phyloP scores from a whole-genome alignment of 2,329 filamentous ascomycete species.

The Aspergillus pseudoglaucus region DNA sequence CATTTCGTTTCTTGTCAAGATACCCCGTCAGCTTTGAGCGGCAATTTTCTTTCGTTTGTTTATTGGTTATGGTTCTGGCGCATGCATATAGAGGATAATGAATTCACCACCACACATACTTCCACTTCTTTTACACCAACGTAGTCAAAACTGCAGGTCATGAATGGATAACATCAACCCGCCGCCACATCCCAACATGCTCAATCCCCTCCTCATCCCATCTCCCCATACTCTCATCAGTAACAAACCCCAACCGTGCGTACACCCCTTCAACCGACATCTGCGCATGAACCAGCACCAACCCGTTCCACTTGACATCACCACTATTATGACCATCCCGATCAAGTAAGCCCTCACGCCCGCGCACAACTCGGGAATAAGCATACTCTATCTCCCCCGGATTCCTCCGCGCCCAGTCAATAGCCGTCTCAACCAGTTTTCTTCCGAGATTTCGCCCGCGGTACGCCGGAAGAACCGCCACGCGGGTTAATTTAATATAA shows the following conservation, averaged over 20 bases:
- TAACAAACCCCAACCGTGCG: constrained; percentile 63
- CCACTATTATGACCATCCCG: constrained; percentile 30
- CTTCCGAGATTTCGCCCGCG: constrained; percentile 60
- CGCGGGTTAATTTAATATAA: constrained; percentile 73
- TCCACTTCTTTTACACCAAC: background rate
- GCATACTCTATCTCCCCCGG: constrained; percentile 41
- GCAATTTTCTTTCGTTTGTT: constrained; percentile 14
- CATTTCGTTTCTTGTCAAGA: constrained; percentile 20
- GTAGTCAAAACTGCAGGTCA: background rate
- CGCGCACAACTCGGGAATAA: constrained; percentile 8
- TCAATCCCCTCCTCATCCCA: constrained; percentile 82
- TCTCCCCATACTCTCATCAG: constrained; percentile 64
- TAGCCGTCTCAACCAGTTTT: constrained; percentile 59
- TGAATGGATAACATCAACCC: constrained; percentile 17
- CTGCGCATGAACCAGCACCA: constrained; percentile 77
- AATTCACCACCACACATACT: background rate
- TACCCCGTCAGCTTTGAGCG: constrained; percentile 29
- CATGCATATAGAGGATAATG: constrained; percentile 4
- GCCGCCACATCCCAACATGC: constrained; percentile 77
- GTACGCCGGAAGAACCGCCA: constrained; percentile 63
- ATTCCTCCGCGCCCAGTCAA: constrained; percentile 62
- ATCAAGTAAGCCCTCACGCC: background rate
- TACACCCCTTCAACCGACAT: constrained; percentile 59
- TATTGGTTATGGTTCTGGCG: constrained; percentile 6
- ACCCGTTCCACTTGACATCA: constrained; percentile 59